These are phyloP conservation scores for Suillus subalutaceus DNA, from an alignment of 768 basidiomycete genomes.

Conservation along the genomic window DNA sequence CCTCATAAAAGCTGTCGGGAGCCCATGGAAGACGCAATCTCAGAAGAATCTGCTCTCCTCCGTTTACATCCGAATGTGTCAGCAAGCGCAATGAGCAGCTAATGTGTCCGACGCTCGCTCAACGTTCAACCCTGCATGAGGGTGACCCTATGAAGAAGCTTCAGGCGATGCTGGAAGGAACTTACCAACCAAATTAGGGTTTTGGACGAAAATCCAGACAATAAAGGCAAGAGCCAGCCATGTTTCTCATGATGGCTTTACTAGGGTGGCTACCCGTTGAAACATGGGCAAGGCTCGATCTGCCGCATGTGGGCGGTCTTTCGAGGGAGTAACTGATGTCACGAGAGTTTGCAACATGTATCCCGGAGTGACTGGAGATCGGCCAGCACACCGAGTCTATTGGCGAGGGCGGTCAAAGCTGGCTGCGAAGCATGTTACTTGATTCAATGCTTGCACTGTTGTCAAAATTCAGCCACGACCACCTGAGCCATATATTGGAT, in stretches of 20 bases:
- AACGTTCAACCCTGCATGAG: conserved; percentile 30
- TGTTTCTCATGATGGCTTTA: conserved; percentile 96
- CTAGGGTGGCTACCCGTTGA: conserved; percentile 65
- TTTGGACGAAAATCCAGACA: conserved; percentile 89
- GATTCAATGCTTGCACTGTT: too few relatives aligned
- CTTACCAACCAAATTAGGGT: conserved; percentile 71
- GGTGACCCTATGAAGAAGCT: background rate
- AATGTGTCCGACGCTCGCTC: conserved; percentile 33
- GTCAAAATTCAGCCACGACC: too few relatives aligned
- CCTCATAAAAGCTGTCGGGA: conserved; percentile 71
- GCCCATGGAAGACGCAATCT: conserved; percentile 74
- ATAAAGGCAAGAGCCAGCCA: conserved; percentile 73
- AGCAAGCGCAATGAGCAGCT: conserved; percentile 5
- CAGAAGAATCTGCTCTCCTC: conserved; percentile 81
- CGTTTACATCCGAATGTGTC: conserved; percentile 62
- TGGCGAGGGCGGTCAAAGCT: background rate
- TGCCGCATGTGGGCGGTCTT: conserved; percentile 63
- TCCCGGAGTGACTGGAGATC: background rate
- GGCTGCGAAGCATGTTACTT: too few relatives aligned
- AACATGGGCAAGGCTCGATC: conserved; percentile 71
- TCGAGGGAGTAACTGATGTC: conserved; percentile 71
- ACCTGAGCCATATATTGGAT: too few relatives aligned
- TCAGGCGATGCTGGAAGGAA: conserved; percentile 10
- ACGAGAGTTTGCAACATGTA: conserved; percentile 62
- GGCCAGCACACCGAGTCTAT: background rate